Evolutionary conservation across 306 rosid genomes (phyloP).

Genomic region (Clitoria ternatea): DNA sequence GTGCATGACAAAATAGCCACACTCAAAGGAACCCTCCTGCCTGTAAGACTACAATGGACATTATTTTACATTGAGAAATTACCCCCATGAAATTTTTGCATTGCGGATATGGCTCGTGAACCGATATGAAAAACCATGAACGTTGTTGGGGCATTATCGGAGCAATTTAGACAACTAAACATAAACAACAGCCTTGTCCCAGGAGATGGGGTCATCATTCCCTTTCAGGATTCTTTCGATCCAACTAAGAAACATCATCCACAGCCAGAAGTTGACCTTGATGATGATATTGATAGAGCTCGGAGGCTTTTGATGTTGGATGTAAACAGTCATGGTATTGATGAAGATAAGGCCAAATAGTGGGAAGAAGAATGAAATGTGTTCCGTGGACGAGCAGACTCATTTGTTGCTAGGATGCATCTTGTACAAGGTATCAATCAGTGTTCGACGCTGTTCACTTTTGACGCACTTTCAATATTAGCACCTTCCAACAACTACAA

Average conservation of each 20-base stretch:
- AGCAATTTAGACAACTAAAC: slow-evolving; percentile 51
- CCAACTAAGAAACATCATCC: slow-evolving; percentile 64
- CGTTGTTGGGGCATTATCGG: slow-evolving; percentile 40
- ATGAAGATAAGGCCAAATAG: slow-evolving; percentile 81
- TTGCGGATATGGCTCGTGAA: slow-evolving; percentile 41
- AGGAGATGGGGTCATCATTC: slow-evolving; percentile 51
- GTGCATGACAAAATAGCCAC: too few relatives aligned
- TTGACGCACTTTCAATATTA: neutral
- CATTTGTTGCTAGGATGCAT: slow-evolving; percentile 96
- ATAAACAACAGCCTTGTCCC: slow-evolving; percentile 44
- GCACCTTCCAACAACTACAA: too few relatives aligned
- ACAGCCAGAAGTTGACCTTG: slow-evolving; percentile 89
- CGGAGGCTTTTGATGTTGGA: slow-evolving; percentile 88
- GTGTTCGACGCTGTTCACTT: neutral
- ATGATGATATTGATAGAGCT: slow-evolving; percentile 84
- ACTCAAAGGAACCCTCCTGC: too few relatives aligned
- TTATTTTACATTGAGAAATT: slow-evolving; percentile 28
- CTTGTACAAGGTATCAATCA: slow-evolving; percentile 97
- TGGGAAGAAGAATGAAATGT: slow-evolving; percentile 97
- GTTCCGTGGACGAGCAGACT: slow-evolving; percentile 87
- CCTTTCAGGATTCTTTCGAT: slow-evolving; percentile 48
- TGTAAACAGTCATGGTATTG: slow-evolving; percentile 84
- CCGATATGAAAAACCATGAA: slow-evolving; percentile 19
- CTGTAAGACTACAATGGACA: too few relatives aligned
- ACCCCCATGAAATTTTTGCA: slow-evolving; percentile 20